Base-by-base conservation (phyloP, 495 filamentous ascomycete species). In the Penicillium malachiteum region DNA sequence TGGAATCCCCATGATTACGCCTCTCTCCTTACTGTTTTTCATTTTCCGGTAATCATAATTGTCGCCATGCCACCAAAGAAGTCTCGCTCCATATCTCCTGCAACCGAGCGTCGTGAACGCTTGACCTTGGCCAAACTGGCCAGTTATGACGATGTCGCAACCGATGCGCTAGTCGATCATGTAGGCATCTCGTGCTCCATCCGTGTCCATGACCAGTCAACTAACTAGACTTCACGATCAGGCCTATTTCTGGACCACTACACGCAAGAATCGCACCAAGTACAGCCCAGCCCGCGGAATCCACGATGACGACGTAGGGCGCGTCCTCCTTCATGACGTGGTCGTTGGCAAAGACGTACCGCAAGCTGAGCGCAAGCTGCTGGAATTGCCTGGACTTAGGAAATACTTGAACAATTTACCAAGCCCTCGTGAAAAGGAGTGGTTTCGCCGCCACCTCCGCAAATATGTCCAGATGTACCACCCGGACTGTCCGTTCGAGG, bases 161-260 rank as follows among this genome's bases (percentile, higher is more conserved):
- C 94, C 0, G 95, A 99, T 84, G 87, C 89, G 54, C 86, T 99
- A 34, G 85, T 99, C 40, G 94, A 99, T 73, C 89, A 90, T 71
- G 94, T 97, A 80, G 68, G 90, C 79, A 26, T 40, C 42, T 58
- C 49, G 21, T 35, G 16, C 48, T 16, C 58, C 14, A 16, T 45
- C 17, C 48, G n/a, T 55, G 11, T 14, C n/a, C 8, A 32, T 34
- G 16, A 10, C 13, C 39, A 57, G 43, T 26, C 34, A 46, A 52
- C 63, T 73, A 55, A 74, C 62, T 16, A 31, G 13, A 11, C 35
- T 52, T 43, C 52, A 45, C 13, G 43, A 35, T 49, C 65, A 98
- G 95, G 86, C 87, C 12, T 96, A 89, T 67, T 97, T 89, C 73
- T 97, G 95, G 94, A 92, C 92, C 11, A 88, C 82, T 8, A 96